These are phyloP conservation scores for Persicaria maculosa DNA, from an alignment of 148 eudicot genomes.

Conservation along the genomic window DNA sequence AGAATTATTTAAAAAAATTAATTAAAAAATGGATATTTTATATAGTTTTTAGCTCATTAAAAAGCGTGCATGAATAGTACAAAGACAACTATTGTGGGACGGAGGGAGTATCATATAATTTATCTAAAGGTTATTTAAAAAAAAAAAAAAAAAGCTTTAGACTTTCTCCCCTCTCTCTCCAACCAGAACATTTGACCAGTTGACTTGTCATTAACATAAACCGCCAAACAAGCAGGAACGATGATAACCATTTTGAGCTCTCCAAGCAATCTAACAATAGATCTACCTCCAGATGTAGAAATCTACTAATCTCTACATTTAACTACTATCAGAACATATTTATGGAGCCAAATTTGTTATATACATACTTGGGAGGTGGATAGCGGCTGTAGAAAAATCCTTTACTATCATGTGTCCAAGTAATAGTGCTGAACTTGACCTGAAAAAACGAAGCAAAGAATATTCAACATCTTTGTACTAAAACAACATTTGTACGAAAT, in stretches of 20 bases:
- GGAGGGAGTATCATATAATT: background rate
- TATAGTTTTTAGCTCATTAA: too few species aligned
- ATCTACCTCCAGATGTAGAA: background rate
- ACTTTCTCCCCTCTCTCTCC: background rate
- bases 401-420: constrained; percentile 92
- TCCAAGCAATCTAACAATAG: background rate
- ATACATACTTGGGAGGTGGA: constrained; percentile 77
- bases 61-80: too few species aligned
- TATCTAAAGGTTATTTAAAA: background rate
- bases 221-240: background rate
- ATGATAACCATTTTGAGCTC: background rate
- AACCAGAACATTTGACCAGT: background rate
- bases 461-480: background rate
- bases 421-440: constrained; percentile 79
- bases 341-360: background rate
- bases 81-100: too few species aligned
- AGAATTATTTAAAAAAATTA: too few species aligned
- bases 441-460: constrained; percentile 23
- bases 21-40: too few species aligned
- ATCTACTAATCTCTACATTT: background rate
- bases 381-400: constrained; percentile 89
- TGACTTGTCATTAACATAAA: background rate
- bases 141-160: background rate
- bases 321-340: background rate
- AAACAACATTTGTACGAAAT: background rate